Percentiles rank a stretch among this genome's conserved stretches.
Evolutionary conservation across 2,329 filamentous ascomycete species (phyloP).

Genomic region (Ophiostoma sp.): DNA sequence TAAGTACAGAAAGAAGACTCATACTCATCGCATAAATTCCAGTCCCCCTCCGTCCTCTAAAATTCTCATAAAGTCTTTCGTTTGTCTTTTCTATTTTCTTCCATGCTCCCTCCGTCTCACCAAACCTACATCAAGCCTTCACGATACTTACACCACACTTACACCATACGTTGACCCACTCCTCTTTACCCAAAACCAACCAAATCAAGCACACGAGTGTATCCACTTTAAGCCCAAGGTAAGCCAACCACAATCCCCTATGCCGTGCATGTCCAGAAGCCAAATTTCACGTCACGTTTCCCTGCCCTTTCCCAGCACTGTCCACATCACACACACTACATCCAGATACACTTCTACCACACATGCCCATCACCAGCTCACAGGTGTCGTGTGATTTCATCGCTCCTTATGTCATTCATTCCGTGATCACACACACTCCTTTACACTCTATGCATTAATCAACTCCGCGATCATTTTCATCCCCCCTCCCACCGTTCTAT

Average conservation of each 20-base stretch:
- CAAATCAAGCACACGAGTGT: background rate
- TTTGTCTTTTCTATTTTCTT: no score
- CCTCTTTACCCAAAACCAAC: background rate
- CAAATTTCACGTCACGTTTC: slow-evolving; percentile 7
- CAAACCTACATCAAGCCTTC: no score
- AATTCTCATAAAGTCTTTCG: no score
- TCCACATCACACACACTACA: background rate
- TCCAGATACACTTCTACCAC: background rate
- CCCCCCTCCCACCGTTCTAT: background rate
- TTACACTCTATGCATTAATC: background rate
- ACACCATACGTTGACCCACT: background rate
- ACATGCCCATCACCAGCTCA: background rate
- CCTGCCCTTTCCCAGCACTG: background rate
- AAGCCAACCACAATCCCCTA: background rate
- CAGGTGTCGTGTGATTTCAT: background rate
- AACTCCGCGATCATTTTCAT: no score
- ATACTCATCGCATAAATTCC: no score
- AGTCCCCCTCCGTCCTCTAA: no score
- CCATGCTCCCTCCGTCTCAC: no score
- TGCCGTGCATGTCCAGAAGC: background rate
- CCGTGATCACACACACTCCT: background rate
- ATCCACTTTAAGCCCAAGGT: background rate
- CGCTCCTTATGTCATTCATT: background rate
- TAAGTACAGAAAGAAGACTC: no score
- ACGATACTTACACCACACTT: background rate